Percentiles rank a stretch among this genome's conserved stretches.
These are phyloP conservation scores for Eucalyptus dawsonii DNA, from an alignment of 345 rosid species.

Conservation along the genomic window DNA sequence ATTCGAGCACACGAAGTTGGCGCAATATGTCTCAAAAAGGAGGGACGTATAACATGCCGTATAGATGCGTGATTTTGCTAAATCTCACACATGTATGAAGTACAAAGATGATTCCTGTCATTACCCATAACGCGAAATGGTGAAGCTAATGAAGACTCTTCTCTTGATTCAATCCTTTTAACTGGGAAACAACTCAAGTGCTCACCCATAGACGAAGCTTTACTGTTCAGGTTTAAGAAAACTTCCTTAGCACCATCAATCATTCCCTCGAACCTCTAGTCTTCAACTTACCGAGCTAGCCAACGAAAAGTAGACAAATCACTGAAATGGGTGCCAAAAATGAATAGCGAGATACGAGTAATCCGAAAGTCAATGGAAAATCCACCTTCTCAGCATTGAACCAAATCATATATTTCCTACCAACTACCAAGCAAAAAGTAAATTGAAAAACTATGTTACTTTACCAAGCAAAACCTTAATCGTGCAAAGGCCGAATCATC, in stretches of 20 bases:
- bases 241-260: not conserved
- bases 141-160: not conserved
- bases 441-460: not conserved
- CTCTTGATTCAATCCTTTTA: not conserved
- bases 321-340: not conserved
- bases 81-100: not conserved
- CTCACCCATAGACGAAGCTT: not conserved
- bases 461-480: not conserved
- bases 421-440: not conserved
- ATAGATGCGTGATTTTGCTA: not conserved
- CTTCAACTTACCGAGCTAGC: not conserved
- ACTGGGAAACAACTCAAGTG: not conserved
- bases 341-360: not conserved
- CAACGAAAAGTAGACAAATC: not conserved
- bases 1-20: not conserved
- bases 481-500: not conserved
- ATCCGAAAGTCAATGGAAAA: not conserved
- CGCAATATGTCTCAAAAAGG: not conserved
- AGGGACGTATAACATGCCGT: not conserved
- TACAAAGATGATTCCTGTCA: not conserved
- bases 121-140: not conserved
- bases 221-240: not conserved
- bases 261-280: not conserved
- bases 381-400: not conserved
- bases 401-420: not conserved